phyloP scores from a whole-genome alignment of 2,329 filamentous ascomycete species.

The Colletotrichum simmondsii region DNA sequence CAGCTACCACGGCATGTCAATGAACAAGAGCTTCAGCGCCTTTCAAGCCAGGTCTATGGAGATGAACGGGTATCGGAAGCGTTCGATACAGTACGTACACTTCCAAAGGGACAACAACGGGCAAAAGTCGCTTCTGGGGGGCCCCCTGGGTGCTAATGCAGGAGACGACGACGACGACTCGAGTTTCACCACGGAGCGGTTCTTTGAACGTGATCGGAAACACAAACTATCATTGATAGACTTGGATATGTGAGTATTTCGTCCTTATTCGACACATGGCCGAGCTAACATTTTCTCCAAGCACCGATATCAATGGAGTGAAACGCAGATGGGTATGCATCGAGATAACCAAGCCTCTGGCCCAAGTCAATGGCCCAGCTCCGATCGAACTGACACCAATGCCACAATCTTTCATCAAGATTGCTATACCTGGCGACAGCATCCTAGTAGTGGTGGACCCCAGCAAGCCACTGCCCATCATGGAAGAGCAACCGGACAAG shows the following conservation, averaged over 20 bases:
- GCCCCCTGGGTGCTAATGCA: background rate
- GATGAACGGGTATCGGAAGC: constrained; percentile 15
- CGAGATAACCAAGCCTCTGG: constrained; percentile 20
- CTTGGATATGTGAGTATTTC: constrained; percentile 23
- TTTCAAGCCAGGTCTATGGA: constrained; percentile 22
- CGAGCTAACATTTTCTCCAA: background rate
- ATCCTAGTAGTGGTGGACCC: background rate
- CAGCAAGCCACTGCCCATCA: background rate
- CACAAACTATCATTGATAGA: constrained; percentile 17
- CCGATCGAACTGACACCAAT: constrained; percentile 25
- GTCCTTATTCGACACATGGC: background rate
- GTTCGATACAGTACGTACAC: constrained; percentile 7
- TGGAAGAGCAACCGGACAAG: background rate
- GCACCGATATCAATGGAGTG: constrained; percentile 14
- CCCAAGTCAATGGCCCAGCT: background rate
- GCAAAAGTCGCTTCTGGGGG: background rate
- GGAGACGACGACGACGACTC: background rate
- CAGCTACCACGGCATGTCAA: background rate
- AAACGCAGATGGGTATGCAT: constrained; percentile 23
- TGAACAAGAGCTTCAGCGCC: constrained; percentile 19
- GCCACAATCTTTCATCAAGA: constrained; percentile 21
- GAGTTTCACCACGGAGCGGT: constrained; percentile 8
- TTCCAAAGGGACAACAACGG: background rate
- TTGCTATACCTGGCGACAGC: constrained; percentile 28
- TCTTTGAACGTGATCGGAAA: background rate